Percentiles rank a stretch among this genome's conserved stretches.
Evolutionary conservation across 495 filamentous ascomycete genomes (phyloP).

Genomic region (Acidomyces sp.): DNA sequence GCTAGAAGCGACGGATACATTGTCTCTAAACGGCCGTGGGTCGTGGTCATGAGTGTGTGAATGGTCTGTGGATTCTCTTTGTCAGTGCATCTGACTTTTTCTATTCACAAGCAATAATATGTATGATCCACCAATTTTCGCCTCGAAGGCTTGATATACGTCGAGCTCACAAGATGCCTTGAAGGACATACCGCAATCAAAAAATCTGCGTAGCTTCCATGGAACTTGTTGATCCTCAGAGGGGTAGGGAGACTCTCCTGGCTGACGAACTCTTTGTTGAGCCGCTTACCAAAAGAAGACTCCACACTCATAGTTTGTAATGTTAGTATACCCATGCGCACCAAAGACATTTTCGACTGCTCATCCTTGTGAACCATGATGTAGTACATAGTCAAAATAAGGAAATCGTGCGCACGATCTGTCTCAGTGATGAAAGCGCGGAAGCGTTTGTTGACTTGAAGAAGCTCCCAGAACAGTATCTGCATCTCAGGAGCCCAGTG

Average conservation of each 20-base stretch:
- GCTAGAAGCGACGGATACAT: slow-evolving; percentile 88
- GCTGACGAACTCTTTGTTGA: slow-evolving; percentile 79
- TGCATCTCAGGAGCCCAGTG: slow-evolving; percentile 94
- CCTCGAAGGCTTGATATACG: no score
- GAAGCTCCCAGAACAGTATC: slow-evolving; percentile 93
- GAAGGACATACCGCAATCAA: slow-evolving; percentile 63
- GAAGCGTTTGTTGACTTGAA: slow-evolving; percentile 97
- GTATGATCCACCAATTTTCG: no score
- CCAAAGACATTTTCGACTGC: slow-evolving; percentile 76
- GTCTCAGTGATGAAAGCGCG: slow-evolving; percentile 95
- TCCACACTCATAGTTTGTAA: slow-evolving; percentile 92
- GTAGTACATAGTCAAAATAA: slow-evolving; percentile 84
- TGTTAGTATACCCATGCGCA: slow-evolving; percentile 93
- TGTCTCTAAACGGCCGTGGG: slow-evolving; percentile 79
- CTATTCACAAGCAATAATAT: no score
- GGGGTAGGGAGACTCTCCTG: slow-evolving; percentile 75
- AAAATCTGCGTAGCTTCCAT: slow-evolving; percentile 86
- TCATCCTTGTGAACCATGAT: slow-evolving; percentile 77
- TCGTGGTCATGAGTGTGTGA: slow-evolving; percentile 79
- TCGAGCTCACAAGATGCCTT: no score
- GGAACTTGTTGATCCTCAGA: slow-evolving; percentile 71
- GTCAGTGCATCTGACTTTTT: no score
- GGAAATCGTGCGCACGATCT: slow-evolving; percentile 81
- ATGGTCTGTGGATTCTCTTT: no score
- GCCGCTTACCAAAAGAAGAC: slow-evolving; percentile 73